Base-by-base conservation (phyloP, 1,284 basidiomycete genomes). In the Trichosporon inkin region DNA sequence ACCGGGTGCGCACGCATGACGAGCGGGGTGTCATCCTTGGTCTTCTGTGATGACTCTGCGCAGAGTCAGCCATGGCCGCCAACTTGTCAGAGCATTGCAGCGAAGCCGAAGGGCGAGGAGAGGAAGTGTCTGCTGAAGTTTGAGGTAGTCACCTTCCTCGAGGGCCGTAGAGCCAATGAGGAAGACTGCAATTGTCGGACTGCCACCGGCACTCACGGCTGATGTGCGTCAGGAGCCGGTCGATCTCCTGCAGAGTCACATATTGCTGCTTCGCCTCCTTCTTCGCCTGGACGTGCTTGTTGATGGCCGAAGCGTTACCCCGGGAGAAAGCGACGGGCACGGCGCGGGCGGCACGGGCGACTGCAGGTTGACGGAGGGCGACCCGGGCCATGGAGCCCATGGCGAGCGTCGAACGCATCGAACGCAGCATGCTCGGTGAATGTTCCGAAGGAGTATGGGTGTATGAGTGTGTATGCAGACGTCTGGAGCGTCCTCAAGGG, bases 201-300 rank as follows among this genome's bases (percentile, higher is more conserved):
- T 22, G 35, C 19, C 37, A 28, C 20, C 10, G 22, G 1, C 19
- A 72, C 73, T 65, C 60, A 76, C 75, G 57, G 6, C 71, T 71
- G n/a, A 78, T 71, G 22, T 71, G 70, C 2, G 68, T 71, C 14
- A 77, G 67, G 16, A 77, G 66, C n/a, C 68, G 62, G 60, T 78
- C 77, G 22, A 78, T 73, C 64, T 75, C 74, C 34, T 68, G 63
- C 13, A 78, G 62, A 5, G 71, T 73, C 32, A 73, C 61, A 13
- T 71, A 63, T 55, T 74, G 69, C 60, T 75, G 68, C 40, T 61
- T 64, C 3, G 73, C 71, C 0, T 38, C 28, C 8, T 56, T 35
- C 36, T 53, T 40, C 1, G 62, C 52, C 37, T 55, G 40, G 0
- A 49, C 38, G 35, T 49, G 38, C 2, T 39, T 32, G 19, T 39